Evolutionary conservation across 352 stramenopile species (phyloP), one percentile per base, ranked within the genome.

Genomic region (Globisporangium heterothallicum): DNA sequence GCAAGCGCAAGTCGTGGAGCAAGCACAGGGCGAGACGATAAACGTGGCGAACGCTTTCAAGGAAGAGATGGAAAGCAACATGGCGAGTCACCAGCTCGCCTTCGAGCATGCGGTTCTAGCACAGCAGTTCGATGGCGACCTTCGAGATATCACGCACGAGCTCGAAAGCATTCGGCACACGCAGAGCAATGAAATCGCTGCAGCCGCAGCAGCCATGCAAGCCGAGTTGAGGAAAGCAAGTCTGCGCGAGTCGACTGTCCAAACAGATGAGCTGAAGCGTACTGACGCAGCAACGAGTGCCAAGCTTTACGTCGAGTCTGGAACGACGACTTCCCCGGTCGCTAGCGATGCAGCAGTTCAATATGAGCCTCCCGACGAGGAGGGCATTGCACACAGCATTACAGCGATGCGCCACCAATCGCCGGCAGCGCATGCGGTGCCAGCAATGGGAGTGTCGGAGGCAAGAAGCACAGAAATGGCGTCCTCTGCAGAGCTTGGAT

Each of bases 1-100:
- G 44, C 72, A 85, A 18, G 51, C 66, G 2, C 74, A 80, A 6
- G 56, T 69, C 9, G 29, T 89, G 8, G 72, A 86, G 32, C 56
- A 70, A 34, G 76, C 70, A 0, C 78, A 86, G 49, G 45, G 60
- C 5, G 74, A 87, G 19, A 74, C 73, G 0, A 58, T 88, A 18
- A 67, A 58, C 1, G 53, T 88, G 3, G 76, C 78, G 0, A 65
- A 70, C 3, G 76, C 74, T 4, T 86, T 86, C 53, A 85, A 87
- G 35, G 71, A 86, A 38, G 78, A 89, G 36, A 74, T 89, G 63
- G 70, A 85, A 10, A 54, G 64, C 1, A 80, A 66, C 40, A 34
- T 68, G 7, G 41, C 66, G 0, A 59, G 32, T 7, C 76, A 89
- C 27, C 72, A 85, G 14, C 49, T 86, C 16, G 65, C 58, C 4